Conservation (phyloP, 2,329 filamentous ascomycete species). For the Colletotrichum theobromicola region DNA sequence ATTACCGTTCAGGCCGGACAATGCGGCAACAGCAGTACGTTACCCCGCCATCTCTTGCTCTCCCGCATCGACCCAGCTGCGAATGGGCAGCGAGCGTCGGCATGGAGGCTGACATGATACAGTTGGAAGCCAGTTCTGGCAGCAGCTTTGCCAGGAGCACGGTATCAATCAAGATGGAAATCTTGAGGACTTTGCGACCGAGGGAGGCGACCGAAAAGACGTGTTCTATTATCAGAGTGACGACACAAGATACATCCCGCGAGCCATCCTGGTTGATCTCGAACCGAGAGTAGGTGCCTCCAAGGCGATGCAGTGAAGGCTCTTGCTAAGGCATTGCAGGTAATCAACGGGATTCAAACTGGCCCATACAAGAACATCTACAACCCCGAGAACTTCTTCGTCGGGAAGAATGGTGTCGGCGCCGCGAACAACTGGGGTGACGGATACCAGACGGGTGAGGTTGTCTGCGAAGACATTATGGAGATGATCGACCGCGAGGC, state of each 20-base stretch:
- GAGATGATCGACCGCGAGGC: conserved; percentile 99
- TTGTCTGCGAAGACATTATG: conserved; percentile 94
- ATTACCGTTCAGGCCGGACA: conserved; percentile 99
- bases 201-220: conserved; percentile 97
- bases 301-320: no score
- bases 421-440: conserved; percentile 99
- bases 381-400: conserved; percentile 99
- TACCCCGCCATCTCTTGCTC: conserved; percentile 13
- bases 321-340: conserved; percentile 42
- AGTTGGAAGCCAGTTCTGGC: conserved; percentile 99
- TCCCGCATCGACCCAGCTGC: neutral
- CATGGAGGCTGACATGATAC: conserved; percentile 33
- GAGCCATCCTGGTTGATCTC: conserved; percentile 92
- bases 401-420: conserved; percentile 90
- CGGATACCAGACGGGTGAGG: conserved; percentile 91
- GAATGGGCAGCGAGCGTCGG: neutral
- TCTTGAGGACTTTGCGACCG: conserved; percentile 95
- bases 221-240: conserved; percentile 99
- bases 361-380: conserved; percentile 98
- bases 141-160: conserved; percentile 96
- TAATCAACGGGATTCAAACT: conserved; percentile 90
- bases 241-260: conserved; percentile 96
- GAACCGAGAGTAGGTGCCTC: conserved; percentile 76
- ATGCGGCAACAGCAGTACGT: conserved; percentile 98
- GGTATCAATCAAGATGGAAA: conserved; percentile 98